A percentile compares a stretch with the other conserved stretches of the same genome.
Evolutionary conservation across 768 basidiomycete species (phyloP).

Genomic region (Tephrocybe sp.): DNA sequence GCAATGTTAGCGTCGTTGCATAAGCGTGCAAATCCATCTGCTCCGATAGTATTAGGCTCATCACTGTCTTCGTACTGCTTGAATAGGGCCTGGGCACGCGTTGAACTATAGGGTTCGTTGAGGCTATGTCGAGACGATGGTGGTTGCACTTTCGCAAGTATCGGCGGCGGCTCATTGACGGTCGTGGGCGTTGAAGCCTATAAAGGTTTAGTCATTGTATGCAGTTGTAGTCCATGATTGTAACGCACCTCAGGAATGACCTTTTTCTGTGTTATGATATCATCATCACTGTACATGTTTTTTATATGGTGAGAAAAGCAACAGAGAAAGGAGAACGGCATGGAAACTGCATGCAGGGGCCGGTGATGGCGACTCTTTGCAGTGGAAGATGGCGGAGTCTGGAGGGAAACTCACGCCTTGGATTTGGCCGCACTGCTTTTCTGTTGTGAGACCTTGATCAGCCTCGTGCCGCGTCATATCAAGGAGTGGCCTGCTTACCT

Average conservation of each 20-base stretch:
- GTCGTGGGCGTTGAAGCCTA: constrained; percentile 13
- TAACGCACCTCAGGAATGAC: constrained; percentile 27
- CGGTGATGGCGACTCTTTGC: constrained; percentile 11
- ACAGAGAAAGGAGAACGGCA: constrained; percentile 65
- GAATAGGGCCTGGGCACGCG: constrained; percentile 59
- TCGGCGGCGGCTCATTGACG: constrained; percentile 8
- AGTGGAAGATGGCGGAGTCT: constrained; percentile 1
- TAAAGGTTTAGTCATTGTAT: not conserved
- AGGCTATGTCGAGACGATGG: constrained; percentile 2
- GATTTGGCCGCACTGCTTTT: constrained; percentile 17
- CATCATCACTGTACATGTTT: constrained; percentile 50
- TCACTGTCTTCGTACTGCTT: constrained; percentile 59
- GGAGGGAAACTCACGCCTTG: constrained; percentile 22
- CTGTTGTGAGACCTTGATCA: constrained; percentile 20
- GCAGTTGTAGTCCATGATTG: too few relatives aligned
- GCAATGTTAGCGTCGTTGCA: constrained; percentile 71
- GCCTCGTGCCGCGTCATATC: constrained; percentile 16
- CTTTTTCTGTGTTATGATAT: constrained; percentile 29
- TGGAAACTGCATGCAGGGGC: constrained; percentile 43
- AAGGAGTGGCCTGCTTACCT: constrained; percentile 22
- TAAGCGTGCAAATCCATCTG: constrained; percentile 71
- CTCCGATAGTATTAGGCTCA: constrained; percentile 57
- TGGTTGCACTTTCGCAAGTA: constrained; percentile 23
- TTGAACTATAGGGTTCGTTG: constrained; percentile 48
- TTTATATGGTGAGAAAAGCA: constrained; percentile 57